A percentile compares a stretch with the other conserved stretches of the same genome.
Evolutionary conservation across 352 stramenopile species (phyloP).

Genomic region (Lagenidium sp.): DNA sequence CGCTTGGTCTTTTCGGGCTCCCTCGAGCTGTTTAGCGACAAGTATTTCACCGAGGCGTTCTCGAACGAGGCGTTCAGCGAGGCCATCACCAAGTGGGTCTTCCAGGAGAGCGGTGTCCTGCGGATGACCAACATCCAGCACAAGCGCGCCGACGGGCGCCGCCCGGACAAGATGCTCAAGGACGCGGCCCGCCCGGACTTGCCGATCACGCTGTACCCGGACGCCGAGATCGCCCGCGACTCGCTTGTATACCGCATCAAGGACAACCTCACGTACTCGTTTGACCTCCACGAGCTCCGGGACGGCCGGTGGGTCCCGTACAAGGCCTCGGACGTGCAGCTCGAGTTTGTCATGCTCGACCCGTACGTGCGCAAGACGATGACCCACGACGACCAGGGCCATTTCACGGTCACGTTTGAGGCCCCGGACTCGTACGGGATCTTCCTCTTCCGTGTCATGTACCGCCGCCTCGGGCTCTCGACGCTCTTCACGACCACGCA

Average conservation of each 20-base stretch:
- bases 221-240: constrained; percentile 75
- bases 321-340: constrained; percentile 78
- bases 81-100: constrained; percentile 73
- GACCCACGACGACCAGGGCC: constrained; percentile 49
- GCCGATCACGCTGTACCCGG: constrained; percentile 86
- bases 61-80: constrained; percentile 75
- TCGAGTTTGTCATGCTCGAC: constrained; percentile 95
- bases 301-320: constrained; percentile 72
- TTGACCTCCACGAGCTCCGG: constrained; percentile 85
- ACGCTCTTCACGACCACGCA: constrained; percentile 85
- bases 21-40: constrained; percentile 84
- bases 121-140: constrained; percentile 84
- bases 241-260: constrained; percentile 92
- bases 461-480: constrained; percentile 82
- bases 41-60: constrained; percentile 61
- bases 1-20: constrained; percentile 84
- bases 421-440: constrained; percentile 91
- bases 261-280: constrained; percentile 89
- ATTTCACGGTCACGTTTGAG: constrained; percentile 82
- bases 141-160: constrained; percentile 68
- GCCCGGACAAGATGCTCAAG: constrained; percentile 86
- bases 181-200: constrained; percentile 80
- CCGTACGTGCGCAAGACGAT: constrained; percentile 88
- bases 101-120: constrained; percentile 84
- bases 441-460: constrained; percentile 91